Evolutionary conservation across 768 basidiomycete genomes (phyloP).

Genomic region (Boletus bicolor): DNA sequence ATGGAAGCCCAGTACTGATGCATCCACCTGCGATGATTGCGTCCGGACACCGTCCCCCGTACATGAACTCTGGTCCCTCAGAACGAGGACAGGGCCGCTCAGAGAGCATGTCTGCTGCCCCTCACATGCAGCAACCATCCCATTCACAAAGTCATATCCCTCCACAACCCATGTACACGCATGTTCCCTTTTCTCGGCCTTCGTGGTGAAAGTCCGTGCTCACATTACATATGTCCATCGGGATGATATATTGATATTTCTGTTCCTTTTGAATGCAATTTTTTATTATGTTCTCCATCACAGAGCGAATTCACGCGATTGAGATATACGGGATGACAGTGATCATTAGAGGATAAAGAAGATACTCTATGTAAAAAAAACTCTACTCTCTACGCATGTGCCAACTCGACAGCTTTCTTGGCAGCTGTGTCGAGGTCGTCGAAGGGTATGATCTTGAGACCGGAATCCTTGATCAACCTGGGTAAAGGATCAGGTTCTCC

Average conservation of each 20-base stretch:
- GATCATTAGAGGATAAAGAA: conserved; percentile 18
- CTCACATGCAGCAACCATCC: conserved; percentile 39
- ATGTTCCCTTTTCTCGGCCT: conserved; percentile 29
- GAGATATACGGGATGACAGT: not conserved
- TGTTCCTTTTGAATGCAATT: conserved; percentile 24
- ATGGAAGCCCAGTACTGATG: conserved; percentile 66
- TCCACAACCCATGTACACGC: conserved; percentile 30
- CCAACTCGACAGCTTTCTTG: conserved; percentile 70
- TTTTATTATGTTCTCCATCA: conserved; percentile 19
- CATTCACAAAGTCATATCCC: conserved; percentile 27
- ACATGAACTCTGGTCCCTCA: conserved; percentile 45
- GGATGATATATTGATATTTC: conserved; percentile 34
- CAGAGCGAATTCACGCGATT: not conserved
- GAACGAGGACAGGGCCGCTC: conserved; percentile 49
- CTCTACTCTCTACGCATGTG: conserved; percentile 41
- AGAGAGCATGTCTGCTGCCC: conserved; percentile 40
- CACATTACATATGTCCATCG: conserved; percentile 17
- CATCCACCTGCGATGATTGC: conserved; percentile 44
- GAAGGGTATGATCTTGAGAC: conserved; percentile 89
- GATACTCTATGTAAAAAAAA: conserved; percentile 13
- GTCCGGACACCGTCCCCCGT: conserved; percentile 33
- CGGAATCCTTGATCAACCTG: conserved; percentile 92
- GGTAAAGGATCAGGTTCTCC: conserved; percentile 3
- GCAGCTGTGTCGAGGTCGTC: conserved; percentile 94
- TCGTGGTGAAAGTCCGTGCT: conserved; percentile 27